Base-by-base conservation (phyloP, 164 flowering plant species). In the Aristolochia californica region DNA sequence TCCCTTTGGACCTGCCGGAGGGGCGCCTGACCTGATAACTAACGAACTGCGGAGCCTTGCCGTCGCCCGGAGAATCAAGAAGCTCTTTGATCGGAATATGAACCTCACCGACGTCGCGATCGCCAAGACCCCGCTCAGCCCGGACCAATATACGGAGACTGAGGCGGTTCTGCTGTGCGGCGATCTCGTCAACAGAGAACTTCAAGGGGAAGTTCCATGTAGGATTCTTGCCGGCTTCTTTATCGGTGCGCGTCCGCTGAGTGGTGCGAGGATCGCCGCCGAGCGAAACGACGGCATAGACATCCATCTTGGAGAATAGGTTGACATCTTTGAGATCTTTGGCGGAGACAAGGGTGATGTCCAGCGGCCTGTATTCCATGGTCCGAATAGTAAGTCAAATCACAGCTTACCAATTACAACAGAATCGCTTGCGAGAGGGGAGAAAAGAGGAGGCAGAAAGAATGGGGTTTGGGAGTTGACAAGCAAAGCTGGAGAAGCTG, bases 1-100 rank as follows among this genome's bases (percentile, higher is more conserved):
- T 71, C 4, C 96, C 96, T 60, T 80, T 76, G 17, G 84, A 68
- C 40, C 75, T 78, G 5, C 91, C 87, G 13, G 70, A 62, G 3
- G 83, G 77, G 25, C 62, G 77, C n/a, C 70, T 63, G 30, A 84
- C 85, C 69, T 76, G 79, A 58, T 83, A 83, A 40, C 66, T 74
- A 57, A 76, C 75, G 53, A 62, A 68, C 58, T 68, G 60, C 15
- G 56, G 16, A 21, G 69, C 0, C 11, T 67, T 56, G 9, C 48
- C 70, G n/a, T 38, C 62, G 9, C 58, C 68, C 17, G 57, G 48
- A 40, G 54, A 51, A 24, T 71, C 74, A 20, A 85, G 65, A 21
- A 85, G 76, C 53, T 87, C 95, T 43, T 76, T 80, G 61, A 84
- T 26, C 5, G 87, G 85, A 0, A 87, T 78, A 48, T 69, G 62